phyloP scores from a whole-genome alignment of 2,329 filamentous ascomycete species.

The Trichoderma semiorbis region DNA sequence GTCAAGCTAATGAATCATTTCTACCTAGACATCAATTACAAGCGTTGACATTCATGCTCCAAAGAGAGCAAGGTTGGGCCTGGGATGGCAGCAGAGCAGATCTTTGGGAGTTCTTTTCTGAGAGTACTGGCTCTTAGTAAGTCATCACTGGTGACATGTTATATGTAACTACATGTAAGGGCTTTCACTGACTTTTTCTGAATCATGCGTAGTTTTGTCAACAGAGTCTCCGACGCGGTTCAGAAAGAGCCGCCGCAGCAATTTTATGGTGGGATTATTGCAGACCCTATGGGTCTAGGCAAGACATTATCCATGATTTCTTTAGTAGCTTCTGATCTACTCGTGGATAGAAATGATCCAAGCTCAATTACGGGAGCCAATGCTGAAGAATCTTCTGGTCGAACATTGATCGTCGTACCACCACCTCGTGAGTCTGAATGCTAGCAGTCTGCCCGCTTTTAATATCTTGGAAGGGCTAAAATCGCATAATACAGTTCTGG shows the following conservation, averaged over 20 bases:
- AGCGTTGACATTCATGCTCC: conserved; percentile 41
- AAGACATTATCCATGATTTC: conserved; percentile 45
- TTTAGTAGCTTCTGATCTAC: conserved; percentile 31
- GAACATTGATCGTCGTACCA: conserved; percentile 1
- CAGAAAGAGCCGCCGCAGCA: conserved; percentile 32
- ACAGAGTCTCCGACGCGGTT: conserved; percentile 29
- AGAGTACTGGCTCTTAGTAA: conserved; percentile 16
- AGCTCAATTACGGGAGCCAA: background rate
- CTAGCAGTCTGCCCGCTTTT: background rate
- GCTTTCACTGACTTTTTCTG: background rate
- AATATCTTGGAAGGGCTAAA: background rate
- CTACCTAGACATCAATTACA: conserved; percentile 40
- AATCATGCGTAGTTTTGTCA: conserved; percentile 30
- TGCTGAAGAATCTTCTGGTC: background rate
- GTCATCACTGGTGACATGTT: background rate
- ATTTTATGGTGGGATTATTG: conserved; percentile 44
- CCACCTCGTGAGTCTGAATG: conserved; percentile 1
- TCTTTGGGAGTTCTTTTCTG: conserved; percentile 32
- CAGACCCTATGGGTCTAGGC: conserved; percentile 46
- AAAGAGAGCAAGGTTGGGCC: conserved; percentile 37
- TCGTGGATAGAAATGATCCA: background rate
- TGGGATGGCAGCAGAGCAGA: conserved; percentile 28
- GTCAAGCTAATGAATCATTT: background rate
- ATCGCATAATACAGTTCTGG: background rate
- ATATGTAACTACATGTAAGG: background rate